Evolutionary conservation across 768 basidiomycete species (phyloP).

Genomic region (Suillus fuscotomentosus): DNA sequence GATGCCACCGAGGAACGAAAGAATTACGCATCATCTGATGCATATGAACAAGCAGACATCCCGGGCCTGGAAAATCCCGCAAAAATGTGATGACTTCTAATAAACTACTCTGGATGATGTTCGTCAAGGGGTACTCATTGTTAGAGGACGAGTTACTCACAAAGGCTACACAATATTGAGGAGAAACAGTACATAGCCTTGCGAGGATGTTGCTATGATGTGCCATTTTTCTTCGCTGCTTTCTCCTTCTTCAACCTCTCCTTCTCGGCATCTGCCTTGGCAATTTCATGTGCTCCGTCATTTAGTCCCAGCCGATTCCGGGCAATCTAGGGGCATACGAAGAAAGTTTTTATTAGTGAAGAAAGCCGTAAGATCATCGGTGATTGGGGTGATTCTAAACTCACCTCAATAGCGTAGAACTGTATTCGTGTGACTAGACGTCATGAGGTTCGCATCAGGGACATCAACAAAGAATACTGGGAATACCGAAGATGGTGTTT

Average conservation of each 20-base stretch:
- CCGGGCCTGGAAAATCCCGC: neutral
- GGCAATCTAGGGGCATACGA: conserved; percentile 59
- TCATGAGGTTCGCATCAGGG: conserved; percentile 11
- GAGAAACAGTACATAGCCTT: neutral
- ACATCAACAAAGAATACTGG: neutral
- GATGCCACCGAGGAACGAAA: neutral
- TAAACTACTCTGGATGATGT: neutral
- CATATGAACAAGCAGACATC: neutral
- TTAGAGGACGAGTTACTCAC: neutral
- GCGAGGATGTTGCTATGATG: conserved; percentile 18
- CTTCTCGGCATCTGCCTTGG: conserved; percentile 61
- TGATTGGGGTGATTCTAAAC: conserved; percentile 13
- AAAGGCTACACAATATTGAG: conserved; percentile 1
- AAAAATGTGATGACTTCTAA: neutral
- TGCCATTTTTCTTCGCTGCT: conserved; percentile 33
- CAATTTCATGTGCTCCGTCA: conserved; percentile 78
- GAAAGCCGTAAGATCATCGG: neutral
- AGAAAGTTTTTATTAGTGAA: conserved; percentile 1
- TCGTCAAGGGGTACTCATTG: neutral
- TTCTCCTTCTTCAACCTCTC: conserved; percentile 58
- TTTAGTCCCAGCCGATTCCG: conserved; percentile 91
- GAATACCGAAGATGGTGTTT: conserved; percentile 89
- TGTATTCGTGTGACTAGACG: conserved; percentile 35
- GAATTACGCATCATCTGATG: neutral
- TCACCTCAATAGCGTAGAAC: conserved; percentile 92